Base-by-base conservation (phyloP, 192 early-diverging fungal genomes). In the Linnemannia zychae region DNA sequence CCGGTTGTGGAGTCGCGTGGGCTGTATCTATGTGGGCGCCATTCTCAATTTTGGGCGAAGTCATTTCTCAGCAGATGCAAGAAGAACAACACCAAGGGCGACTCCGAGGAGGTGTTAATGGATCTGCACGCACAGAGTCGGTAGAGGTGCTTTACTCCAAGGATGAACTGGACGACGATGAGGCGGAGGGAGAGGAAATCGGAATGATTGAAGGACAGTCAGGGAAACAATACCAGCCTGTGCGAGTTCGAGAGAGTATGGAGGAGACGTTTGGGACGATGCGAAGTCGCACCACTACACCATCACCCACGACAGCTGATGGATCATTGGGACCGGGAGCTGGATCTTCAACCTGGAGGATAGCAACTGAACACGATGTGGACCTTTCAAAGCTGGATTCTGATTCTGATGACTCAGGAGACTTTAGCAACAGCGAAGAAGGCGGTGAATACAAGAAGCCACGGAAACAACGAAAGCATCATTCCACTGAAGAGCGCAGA, bases 1-100 rank as follows among this genome's bases (percentile, higher is more conserved):
- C 94, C 1, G 44, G 90, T 7, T 92, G 92, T 63, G 97, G 98
- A 7, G 83, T 98, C 48, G 89, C 95, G 3, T 99, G 97, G 97
- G 96, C 96, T 7, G 90, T 96, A 20, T 89, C 92, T 20, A 93
- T 95, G 90, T 99, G 98, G 98, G 93, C 96, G 11, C 98, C 98
- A 6, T 98, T 98, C 83, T 94, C 96, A 0, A 88, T 99, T 24
- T 84, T 99, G 46, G 97, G 97, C 47, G 96, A 96, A 88, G 91
- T 91, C 77, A 87, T 95, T 38, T 79, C 90, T 18, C 88, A 88
- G 47, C 60, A 74, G 44, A 87, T 89, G 77, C 80, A 85, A 67
- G 72, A 82, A 49, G 74, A 82, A 22, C 71, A 57, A 31, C 70
- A 78, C n/a, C 74, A 75, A n/a, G 68, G 46, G 5, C 72, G 71